Percentiles rank a stretch among this genome's conserved stretches.
phyloP scores from a whole-genome alignment of 345 rosid genomes.

The Chamaenerion angustifolium region DNA sequence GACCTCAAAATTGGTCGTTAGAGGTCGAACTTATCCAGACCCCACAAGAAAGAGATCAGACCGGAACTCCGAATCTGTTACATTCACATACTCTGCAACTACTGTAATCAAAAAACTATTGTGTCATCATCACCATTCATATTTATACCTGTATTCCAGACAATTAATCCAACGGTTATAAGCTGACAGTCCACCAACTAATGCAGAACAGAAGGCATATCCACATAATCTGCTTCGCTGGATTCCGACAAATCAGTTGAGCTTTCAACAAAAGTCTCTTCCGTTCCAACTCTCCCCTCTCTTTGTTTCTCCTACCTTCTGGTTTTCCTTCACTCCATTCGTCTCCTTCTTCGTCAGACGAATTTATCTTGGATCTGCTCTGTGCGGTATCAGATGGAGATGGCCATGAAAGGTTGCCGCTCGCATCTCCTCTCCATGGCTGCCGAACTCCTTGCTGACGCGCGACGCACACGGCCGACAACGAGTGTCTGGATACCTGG shows the following conservation, averaged over 20 bases:
- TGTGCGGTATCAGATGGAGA: constrained; percentile 26
- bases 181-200: neutral
- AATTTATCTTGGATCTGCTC: neutral
- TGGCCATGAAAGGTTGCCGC: constrained; percentile 40
- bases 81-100: no score
- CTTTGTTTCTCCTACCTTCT: constrained; percentile 1
- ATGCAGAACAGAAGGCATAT: neutral
- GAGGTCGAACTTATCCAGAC: no score
- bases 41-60: no score
- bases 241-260: neutral
- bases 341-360: neutral
- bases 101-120: no score
- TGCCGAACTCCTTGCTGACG: constrained; percentile 28
- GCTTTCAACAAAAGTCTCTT: neutral
- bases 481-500: constrained; percentile 23
- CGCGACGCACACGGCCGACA: constrained; percentile 36
- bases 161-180: constrained; percentile 1
- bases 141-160: neutral
- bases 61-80: no score
- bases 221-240: neutral
- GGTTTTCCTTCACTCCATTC: neutral
- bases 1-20: no score
- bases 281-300: neutral
- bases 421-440: constrained; percentile 27
- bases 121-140: neutral